These are phyloP conservation scores for Wilcoxina mikolae DNA, from an alignment of 495 filamentous ascomycete species.

Conservation along the genomic window DNA sequence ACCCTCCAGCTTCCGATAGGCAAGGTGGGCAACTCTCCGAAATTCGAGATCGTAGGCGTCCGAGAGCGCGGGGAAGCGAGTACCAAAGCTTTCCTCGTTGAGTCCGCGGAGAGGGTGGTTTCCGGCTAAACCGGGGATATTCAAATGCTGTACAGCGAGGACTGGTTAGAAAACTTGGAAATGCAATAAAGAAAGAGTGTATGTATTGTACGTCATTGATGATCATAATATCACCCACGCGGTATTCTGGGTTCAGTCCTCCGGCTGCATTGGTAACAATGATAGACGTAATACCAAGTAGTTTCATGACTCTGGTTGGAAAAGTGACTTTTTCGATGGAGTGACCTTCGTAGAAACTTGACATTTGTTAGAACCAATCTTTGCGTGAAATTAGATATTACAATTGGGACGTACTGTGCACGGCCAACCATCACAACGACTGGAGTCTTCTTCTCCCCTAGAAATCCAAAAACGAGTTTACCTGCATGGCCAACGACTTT, in stretches of 20 bases:
- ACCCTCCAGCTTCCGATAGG: conserved; percentile 39
- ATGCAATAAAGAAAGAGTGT: not conserved
- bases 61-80: conserved; percentile 55
- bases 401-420: conserved; percentile 44
- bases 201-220: conserved; percentile 47
- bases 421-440: conserved; percentile 61
- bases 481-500: conserved; percentile 58
- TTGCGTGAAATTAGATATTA: not conserved
- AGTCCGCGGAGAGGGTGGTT: conserved; percentile 56
- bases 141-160: conserved; percentile 42
- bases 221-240: conserved; percentile 57
- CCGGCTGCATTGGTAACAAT: conserved; percentile 67
- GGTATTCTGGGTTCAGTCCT: conserved; percentile 52
- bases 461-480: conserved; percentile 54
- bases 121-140: conserved; percentile 56
- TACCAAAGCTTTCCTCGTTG: conserved; percentile 53
- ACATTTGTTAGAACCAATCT: conserved; percentile 7
- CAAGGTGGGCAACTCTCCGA: conserved; percentile 43
- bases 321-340: conserved; percentile 53
- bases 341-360: conserved; percentile 65
- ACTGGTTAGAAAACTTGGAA: not conserved
- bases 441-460: conserved; percentile 40
- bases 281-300: conserved; percentile 49
- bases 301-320: conserved; percentile 54
- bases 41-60: conserved; percentile 64